A percentile compares a stretch with the other conserved stretches of the same genome.
These are phyloP conservation scores for Podaxis sp. DNA, from an alignment of 768 basidiomycete genomes.

Conservation along the genomic window DNA sequence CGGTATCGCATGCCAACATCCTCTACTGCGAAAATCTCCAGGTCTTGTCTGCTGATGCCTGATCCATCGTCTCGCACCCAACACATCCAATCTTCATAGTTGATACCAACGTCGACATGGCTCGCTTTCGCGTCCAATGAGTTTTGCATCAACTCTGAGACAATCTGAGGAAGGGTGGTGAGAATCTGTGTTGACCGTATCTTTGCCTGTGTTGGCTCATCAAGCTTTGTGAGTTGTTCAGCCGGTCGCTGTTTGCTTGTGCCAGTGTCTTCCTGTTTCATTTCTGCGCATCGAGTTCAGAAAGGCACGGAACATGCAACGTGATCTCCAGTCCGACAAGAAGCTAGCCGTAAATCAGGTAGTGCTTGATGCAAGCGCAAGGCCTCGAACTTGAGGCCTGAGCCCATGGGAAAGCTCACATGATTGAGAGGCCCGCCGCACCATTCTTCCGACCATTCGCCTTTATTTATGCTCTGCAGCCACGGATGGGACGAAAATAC, in stretches of 20 bases:
- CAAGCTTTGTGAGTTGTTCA: slow-evolving; percentile 43
- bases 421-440: neutral
- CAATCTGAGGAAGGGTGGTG: slow-evolving; percentile 74
- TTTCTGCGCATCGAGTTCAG: neutral
- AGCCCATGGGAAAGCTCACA: neutral
- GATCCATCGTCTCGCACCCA: slow-evolving; percentile 85
- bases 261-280: neutral
- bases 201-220: slow-evolving; percentile 59
- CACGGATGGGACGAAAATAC: too few species aligned
- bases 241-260: too few species aligned
- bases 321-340: neutral
- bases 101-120: slow-evolving; percentile 68
- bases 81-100: slow-evolving; percentile 77
- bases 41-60: slow-evolving; percentile 65
- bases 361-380: neutral
- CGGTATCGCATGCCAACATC: slow-evolving; percentile 63
- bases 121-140: slow-evolving; percentile 78
- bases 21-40: slow-evolving; percentile 52
- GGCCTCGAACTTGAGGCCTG: neutral
- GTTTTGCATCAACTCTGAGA: slow-evolving; percentile 89
- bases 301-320: neutral
- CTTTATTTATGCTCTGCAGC: too few species aligned
- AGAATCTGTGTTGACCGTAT: slow-evolving; percentile 84
- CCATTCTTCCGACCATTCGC: too few species aligned
- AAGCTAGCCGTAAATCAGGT: neutral